Conservation (phyloP, 495 filamentous ascomycete genomes). For the Penicillium turbatum region DNA sequence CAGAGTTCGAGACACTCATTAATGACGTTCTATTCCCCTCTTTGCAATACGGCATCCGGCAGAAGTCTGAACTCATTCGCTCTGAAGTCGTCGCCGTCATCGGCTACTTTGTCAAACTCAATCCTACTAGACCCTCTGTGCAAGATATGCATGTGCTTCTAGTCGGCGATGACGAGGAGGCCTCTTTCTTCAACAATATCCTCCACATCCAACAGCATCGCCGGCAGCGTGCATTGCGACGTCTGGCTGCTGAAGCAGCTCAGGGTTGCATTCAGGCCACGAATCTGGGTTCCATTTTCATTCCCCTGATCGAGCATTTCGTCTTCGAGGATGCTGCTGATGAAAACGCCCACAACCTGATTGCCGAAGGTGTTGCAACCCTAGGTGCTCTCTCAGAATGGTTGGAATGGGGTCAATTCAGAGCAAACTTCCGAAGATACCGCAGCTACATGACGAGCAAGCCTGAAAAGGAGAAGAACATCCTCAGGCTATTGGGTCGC, state of each 20-base stretch:
- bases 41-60: constrained; percentile 66
- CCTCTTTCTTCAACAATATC: constrained; percentile 89
- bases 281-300: constrained; percentile 80
- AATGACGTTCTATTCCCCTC: constrained; percentile 64
- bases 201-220: constrained; percentile 87
- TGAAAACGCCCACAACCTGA: constrained; percentile 75
- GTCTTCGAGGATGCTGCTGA: constrained; percentile 75
- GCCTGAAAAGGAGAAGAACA: constrained; percentile 76
- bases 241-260: constrained; percentile 62
- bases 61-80: constrained; percentile 77
- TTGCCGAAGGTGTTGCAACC: constrained; percentile 72
- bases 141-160: constrained; percentile 72
- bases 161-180: constrained; percentile 74
- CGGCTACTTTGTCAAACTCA: constrained; percentile 67
- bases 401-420: constrained; percentile 89
- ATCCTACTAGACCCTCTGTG: constrained; percentile 63
- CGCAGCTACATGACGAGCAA: constrained; percentile 74
- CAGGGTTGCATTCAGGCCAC: constrained; percentile 60
- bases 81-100: constrained; percentile 74
- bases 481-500: constrained; percentile 74
- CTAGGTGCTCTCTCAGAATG: constrained; percentile 68
- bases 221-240: constrained; percentile 75
- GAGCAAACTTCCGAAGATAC: constrained; percentile 74
- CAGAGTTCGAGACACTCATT: constrained; percentile 51
- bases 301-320: constrained; percentile 91